phyloP scores from a whole-genome alignment of 2,329 filamentous ascomycete species.

The Ustulina deusta region DNA sequence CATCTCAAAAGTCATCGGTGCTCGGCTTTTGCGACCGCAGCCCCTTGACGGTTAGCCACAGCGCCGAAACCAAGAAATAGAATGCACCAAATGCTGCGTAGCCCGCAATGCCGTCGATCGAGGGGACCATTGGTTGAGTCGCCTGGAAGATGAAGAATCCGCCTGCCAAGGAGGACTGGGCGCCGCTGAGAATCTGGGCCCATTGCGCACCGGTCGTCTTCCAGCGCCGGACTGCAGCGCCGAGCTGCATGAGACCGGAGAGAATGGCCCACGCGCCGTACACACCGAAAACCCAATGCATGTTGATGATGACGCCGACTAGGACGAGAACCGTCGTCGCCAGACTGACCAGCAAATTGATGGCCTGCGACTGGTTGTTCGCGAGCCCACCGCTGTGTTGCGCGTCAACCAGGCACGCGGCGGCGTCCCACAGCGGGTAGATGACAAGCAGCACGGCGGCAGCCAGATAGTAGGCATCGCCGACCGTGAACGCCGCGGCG shows the following conservation, averaged over 20 bases:
- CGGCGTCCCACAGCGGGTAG: slow-evolving; percentile 41
- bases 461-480: slow-evolving; percentile 27
- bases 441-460: slow-evolving; percentile 38
- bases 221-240: slow-evolving; percentile 35
- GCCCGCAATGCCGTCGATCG: slow-evolving; percentile 37
- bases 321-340: slow-evolving; percentile 34
- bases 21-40: slow-evolving; percentile 34
- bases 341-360: slow-evolving; percentile 36
- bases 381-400: slow-evolving; percentile 39
- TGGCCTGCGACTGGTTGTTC: slow-evolving; percentile 33
- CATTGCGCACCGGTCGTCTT: slow-evolving; percentile 35
- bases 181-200: slow-evolving; percentile 39
- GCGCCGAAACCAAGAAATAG: slow-evolving; percentile 39
- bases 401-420: slow-evolving; percentile 36
- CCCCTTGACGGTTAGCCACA: slow-evolving; percentile 39
- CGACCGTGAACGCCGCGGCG: slow-evolving; percentile 35
- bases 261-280: slow-evolving; percentile 41
- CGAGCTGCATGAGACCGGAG: slow-evolving; percentile 39
- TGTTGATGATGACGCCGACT: slow-evolving; percentile 32
- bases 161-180: slow-evolving; percentile 36
- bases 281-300: slow-evolving; percentile 41
- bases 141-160: slow-evolving; percentile 41
- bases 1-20: slow-evolving; percentile 33
- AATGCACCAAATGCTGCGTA: slow-evolving; percentile 40
- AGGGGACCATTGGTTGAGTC: slow-evolving; percentile 29